Percentiles rank a stretch among this genome's conserved stretches.
These are phyloP conservation scores for Hemileccinum rubropunctum DNA, from an alignment of 768 basidiomycete species.

Conservation along the genomic window DNA sequence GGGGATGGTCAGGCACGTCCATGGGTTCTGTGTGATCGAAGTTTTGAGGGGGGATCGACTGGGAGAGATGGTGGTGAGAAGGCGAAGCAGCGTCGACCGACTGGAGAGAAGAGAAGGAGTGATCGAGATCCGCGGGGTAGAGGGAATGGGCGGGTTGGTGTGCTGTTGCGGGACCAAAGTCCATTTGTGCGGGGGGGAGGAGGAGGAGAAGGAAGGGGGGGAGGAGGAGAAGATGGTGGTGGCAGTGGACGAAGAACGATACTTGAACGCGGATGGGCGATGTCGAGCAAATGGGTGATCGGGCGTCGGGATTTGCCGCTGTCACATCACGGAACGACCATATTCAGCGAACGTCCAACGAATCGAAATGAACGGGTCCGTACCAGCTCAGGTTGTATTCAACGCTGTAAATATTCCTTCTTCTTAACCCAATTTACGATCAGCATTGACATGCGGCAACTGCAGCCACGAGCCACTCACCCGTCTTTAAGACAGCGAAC, in stretches of 20 bases:
- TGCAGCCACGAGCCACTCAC: conserved; percentile 1
- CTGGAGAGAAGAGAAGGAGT: conserved; percentile 47
- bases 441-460: conserved; percentile 16
- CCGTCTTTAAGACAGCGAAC: too few relatives aligned
- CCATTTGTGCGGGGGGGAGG: conserved; percentile 48
- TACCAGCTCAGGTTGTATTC: conserved; percentile 19
- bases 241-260: conserved; percentile 37
- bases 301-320: conserved; percentile 55
- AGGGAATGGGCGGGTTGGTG: conserved; percentile 39
- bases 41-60: conserved; percentile 37
- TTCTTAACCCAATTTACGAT: conserved; percentile 10
- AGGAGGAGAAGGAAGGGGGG: conserved; percentile 25
- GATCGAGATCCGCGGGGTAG: conserved; percentile 59
- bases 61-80: conserved; percentile 35
- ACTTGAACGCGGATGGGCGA: conserved; percentile 26
- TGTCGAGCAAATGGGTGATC: conserved; percentile 50
- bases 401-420: neutral
- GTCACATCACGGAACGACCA: conserved; percentile 37
- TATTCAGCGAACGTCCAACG: conserved; percentile 38
- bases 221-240: conserved; percentile 24
- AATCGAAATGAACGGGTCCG: conserved; percentile 25
- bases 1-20: conserved; percentile 54
- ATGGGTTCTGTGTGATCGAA: conserved; percentile 55
- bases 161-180: conserved; percentile 41
- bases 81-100: conserved; percentile 37